These are phyloP conservation scores for Cladophialophora exuberans DNA, from an alignment of 2,329 filamentous ascomycete genomes.

Conservation along the genomic window DNA sequence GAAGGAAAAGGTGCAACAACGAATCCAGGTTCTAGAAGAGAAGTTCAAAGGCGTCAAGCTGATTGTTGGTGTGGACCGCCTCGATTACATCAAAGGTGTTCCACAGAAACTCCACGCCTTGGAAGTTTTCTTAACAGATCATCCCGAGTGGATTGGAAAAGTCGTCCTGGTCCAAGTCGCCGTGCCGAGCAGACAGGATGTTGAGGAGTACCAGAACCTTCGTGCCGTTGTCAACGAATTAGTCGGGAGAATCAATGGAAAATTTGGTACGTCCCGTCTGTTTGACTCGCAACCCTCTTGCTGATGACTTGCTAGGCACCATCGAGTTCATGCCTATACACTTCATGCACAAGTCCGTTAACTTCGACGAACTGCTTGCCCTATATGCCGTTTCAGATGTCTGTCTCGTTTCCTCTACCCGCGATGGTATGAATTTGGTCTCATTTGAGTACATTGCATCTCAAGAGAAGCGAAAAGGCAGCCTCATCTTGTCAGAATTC, in stretches of 20 bases:
- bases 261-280: slow-evolving; percentile 65
- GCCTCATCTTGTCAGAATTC: slow-evolving; percentile 95
- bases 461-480: slow-evolving; percentile 85
- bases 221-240: slow-evolving; percentile 95
- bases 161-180: slow-evolving; percentile 96
- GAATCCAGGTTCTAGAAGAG: slow-evolving; percentile 79
- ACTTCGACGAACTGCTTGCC: slow-evolving; percentile 91
- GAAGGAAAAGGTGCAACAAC: slow-evolving; percentile 82
- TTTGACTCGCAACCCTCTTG: slow-evolving; percentile 11
- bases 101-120: slow-evolving; percentile 96
- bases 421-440: slow-evolving; percentile 98
- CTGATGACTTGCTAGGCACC: slow-evolving; percentile 59
- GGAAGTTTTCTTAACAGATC: slow-evolving; percentile 94
- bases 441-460: slow-evolving; percentile 98
- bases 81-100: slow-evolving; percentile 99
- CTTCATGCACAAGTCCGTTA: slow-evolving; percentile 95
- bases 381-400: slow-evolving; percentile 91
- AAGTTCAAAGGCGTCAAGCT: slow-evolving; percentile 97
- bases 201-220: slow-evolving; percentile 97
- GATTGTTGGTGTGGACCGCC: slow-evolving; percentile 92
- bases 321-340: slow-evolving; percentile 99
- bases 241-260: slow-evolving; percentile 94
- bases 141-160: slow-evolving; percentile 97
- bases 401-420: slow-evolving; percentile 90
- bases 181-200: slow-evolving; percentile 90